Evolutionary conservation across 83 land plant species (phyloP).

Genomic region (Picea abies): DNA sequence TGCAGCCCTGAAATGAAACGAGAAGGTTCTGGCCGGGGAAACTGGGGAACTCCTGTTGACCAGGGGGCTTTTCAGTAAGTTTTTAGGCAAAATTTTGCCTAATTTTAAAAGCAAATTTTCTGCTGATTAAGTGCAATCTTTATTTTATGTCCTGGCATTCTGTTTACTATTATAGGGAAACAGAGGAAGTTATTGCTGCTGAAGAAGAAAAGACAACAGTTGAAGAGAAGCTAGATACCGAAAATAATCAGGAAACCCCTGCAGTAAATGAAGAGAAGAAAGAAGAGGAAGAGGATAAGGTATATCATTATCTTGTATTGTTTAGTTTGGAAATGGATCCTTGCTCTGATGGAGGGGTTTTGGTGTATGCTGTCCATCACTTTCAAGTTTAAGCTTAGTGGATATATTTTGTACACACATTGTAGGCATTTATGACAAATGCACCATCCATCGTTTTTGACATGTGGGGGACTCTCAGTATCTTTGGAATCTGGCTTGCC

Average conservation of each 20-base stretch:
- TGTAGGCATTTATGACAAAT: too few species aligned
- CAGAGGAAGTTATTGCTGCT: slow-evolving; percentile 6
- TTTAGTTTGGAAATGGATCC: background rate
- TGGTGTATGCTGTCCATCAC: too few species aligned
- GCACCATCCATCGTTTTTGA: background rate
- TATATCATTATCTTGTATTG: background rate
- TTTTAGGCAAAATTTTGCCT: background rate
- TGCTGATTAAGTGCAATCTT: background rate
- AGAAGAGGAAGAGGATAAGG: slow-evolving; percentile 43
- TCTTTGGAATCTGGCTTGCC: background rate
- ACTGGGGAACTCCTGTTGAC: slow-evolving; percentile 47
- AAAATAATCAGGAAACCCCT: slow-evolving; percentile 19
- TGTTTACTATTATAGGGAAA: slow-evolving; percentile 14
- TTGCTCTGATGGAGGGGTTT: background rate
- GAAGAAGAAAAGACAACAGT: slow-evolving; percentile 18
- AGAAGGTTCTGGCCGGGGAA: slow-evolving; percentile 51
- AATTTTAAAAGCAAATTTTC: background rate
- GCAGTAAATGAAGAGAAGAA: slow-evolving; percentile 20
- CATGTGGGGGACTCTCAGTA: background rate
- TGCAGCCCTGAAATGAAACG: slow-evolving; percentile 41
- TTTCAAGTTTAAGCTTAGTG: too few species aligned
- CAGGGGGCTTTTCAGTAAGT: slow-evolving; percentile 26
- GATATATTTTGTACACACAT: too few species aligned
- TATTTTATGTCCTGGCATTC: background rate
- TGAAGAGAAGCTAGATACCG: slow-evolving; percentile 22